phyloP scores from a whole-genome alignment of 768 basidiomycete species.

The Lactifluus piperatus region DNA sequence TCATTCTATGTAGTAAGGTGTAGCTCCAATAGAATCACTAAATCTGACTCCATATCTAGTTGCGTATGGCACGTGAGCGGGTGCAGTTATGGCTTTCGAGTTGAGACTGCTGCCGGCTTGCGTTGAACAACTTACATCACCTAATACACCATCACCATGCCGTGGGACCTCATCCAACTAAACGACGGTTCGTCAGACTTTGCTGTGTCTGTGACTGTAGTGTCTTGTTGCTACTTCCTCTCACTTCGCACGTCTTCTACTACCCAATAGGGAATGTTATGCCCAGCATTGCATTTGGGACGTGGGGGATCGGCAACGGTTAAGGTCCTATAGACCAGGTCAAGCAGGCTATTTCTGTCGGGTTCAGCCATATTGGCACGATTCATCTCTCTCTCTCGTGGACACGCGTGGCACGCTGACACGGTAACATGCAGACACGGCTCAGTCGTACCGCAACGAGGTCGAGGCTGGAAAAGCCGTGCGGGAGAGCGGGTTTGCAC shows the following conservation, averaged over 20 bases:
- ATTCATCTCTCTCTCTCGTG: constrained; percentile 18
- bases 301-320: constrained; percentile 56
- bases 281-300: constrained; percentile 54
- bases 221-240: background rate
- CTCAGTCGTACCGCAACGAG: constrained; percentile 55
- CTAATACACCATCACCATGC: constrained; percentile 35
- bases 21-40: too few relatives aligned
- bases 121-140: background rate
- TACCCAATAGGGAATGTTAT: constrained; percentile 32
- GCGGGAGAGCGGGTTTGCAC: constrained; percentile 45
- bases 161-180: constrained; percentile 50
- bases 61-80: background rate
- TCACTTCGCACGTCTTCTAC: background rate
- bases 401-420: background rate
- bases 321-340: constrained; percentile 44
- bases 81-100: background rate
- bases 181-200: constrained; percentile 43
- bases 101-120: background rate
- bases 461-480: constrained; percentile 41
- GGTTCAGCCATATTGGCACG: constrained; percentile 54
- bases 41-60: too few relatives aligned
- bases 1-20: too few relatives aligned
- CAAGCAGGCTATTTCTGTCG: constrained; percentile 51
- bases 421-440: constrained; percentile 40
- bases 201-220: background rate